Base-by-base conservation (phyloP, 2,329 filamentous ascomycete genomes). In the Pseudogymnoascus sp. region DNA sequence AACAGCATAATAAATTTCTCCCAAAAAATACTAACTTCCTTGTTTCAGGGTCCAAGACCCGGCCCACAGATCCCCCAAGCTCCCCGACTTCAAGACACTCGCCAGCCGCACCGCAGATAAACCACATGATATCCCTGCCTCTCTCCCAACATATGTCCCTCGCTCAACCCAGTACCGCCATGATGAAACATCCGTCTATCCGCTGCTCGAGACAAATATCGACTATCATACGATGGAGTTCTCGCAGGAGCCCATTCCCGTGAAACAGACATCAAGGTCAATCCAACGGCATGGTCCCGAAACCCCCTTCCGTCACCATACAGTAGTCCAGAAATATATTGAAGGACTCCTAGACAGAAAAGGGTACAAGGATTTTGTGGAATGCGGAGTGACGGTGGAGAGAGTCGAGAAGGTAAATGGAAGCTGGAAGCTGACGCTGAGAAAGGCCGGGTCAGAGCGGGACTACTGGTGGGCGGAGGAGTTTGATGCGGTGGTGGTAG, bases 401-500 rank as follows among this genome's bases (percentile, higher is more conserved):
- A 74, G 77, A 4, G 82, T 79, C 0, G 78, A 84, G 33, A 83
- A 84, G 67, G 68, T 71, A n/a, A 65, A 57, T 40, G 65, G 63
- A 0, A 80, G 81, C 72, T 87, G 80, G 84, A 77, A 76, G 42
- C 68, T 86, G 2, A 81, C 79, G 1, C 69, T 88, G 23, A 76
- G 83, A 15, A 76, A 77, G 75, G 71, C 73, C 3, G 75, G 74
- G 3, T 67, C 71, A 1, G 65, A 72, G 13, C 72, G 73, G 42
- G 82, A 87, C 67, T 80, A 81, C 65, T 88, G 86, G 84, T 87
- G 85, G 85, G 75, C 74, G 0, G 86, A 88, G 69, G 65, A 70
- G 0, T 83, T 95, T 65, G 87, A 90, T 69, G 84, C 86, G 0
- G 78, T 90, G 0, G 80, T 90, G 0, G 82, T 88, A 4, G 85